Conservation (phyloP, 179 eudicot genomes). For the Camellia oleifera region DNA sequence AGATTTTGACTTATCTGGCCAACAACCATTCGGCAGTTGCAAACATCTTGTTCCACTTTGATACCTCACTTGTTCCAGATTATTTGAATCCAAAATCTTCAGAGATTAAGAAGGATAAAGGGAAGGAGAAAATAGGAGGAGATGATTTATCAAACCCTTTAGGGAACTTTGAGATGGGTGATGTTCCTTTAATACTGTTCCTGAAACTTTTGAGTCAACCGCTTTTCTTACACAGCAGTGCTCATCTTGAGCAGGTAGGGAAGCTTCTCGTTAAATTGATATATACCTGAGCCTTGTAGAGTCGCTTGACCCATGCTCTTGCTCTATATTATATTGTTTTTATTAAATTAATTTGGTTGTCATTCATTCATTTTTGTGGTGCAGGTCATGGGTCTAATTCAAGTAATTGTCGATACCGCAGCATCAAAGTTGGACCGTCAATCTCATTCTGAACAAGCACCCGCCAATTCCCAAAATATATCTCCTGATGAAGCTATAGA, state of each 20-base stretch:
- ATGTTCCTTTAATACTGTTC: constrained; percentile 66
- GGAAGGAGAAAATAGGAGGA: constrained; percentile 68
- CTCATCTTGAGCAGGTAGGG: constrained; percentile 90
- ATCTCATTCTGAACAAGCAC: constrained; percentile 45
- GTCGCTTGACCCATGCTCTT: no score
- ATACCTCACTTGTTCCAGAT: constrained; percentile 52
- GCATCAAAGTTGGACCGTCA: constrained; percentile 61
- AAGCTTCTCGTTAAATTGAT: no score
- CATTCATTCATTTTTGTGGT: constrained; percentile 11
- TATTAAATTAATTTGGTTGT: no score
- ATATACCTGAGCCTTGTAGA: neutral
- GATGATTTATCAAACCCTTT: constrained; percentile 26
- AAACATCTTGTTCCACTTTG: constrained; percentile 72
- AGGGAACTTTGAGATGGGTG: constrained; percentile 34
- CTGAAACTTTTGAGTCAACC: constrained; percentile 77
- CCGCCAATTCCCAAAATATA: constrained; percentile 34
- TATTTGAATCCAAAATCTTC: constrained; percentile 27
- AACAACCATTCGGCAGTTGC: constrained; percentile 95
- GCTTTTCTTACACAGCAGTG: constrained; percentile 71
- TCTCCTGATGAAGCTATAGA: constrained; percentile 36
- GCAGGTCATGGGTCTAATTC: constrained; percentile 92
- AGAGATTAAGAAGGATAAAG: constrained; percentile 61
- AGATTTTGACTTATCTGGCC: constrained; percentile 85
- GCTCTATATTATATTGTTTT: no score
- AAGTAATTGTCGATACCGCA: constrained; percentile 74